A percentile compares a stretch with the other conserved stretches of the same genome.
These are phyloP conservation scores for Arctostaphylos glauca DNA, from an alignment of 148 eudicot species.

Conservation along the genomic window DNA sequence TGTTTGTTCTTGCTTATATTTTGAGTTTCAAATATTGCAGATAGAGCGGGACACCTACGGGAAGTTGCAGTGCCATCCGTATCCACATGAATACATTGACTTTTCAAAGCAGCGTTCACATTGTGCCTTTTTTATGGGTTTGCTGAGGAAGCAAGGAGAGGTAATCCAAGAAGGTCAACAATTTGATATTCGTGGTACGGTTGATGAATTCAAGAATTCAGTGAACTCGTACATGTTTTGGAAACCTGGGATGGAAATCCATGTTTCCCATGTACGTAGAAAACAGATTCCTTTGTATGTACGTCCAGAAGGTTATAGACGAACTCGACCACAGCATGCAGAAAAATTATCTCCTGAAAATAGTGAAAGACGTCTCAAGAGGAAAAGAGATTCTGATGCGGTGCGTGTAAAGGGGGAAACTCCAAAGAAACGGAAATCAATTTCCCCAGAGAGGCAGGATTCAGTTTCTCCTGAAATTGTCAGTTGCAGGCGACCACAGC, in stretches of 20 bases:
- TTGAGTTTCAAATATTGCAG: slow-evolving; percentile 41
- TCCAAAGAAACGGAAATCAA: slow-evolving; percentile 32
- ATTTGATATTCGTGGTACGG: slow-evolving; percentile 76
- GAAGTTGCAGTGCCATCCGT: slow-evolving; percentile 85
- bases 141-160: slow-evolving; percentile 78
- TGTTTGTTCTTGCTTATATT: not conserved
- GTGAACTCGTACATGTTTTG: slow-evolving; percentile 61
- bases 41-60: slow-evolving; percentile 79
- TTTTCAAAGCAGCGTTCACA: slow-evolving; percentile 55
- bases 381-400: slow-evolving; percentile 37
- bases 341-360: slow-evolving; percentile 25
- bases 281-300: slow-evolving; percentile 65
- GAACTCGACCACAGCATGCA: slow-evolving; percentile 31
- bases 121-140: slow-evolving; percentile 80
- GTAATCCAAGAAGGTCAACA: slow-evolving; percentile 66
- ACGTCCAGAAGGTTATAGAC: slow-evolving; percentile 55
- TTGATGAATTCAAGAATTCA: slow-evolving; percentile 65
- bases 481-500: slow-evolving; percentile 32
- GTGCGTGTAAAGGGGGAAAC: slow-evolving; percentile 16
- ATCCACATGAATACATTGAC: slow-evolving; percentile 66
- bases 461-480: slow-evolving; percentile 51
- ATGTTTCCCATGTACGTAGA: slow-evolving; percentile 68
- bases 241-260: slow-evolving; percentile 83
- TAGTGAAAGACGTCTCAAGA: slow-evolving; percentile 34
- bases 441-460: slow-evolving; percentile 36